Percentiles rank a stretch among this genome's conserved stretches.
These are phyloP conservation scores for Lentinula lateritia DNA, from an alignment of 768 basidiomycete species.

Conservation along the genomic window DNA sequence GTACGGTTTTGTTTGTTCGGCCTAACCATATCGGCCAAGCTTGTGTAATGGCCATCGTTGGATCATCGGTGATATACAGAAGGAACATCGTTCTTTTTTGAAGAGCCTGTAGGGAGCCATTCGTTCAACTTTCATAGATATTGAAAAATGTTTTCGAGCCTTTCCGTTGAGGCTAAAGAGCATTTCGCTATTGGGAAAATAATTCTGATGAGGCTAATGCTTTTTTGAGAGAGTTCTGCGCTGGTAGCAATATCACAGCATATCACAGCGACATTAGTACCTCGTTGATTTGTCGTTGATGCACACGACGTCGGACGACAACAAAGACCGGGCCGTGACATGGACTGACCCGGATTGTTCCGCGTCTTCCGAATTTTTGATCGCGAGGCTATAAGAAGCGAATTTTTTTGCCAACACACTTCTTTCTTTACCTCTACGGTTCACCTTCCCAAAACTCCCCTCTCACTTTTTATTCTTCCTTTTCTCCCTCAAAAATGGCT, in stretches of 20 bases:
- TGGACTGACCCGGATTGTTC: background rate
- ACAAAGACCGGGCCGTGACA: background rate
- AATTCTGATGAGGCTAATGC: background rate
- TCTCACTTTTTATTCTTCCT: constrained; percentile 3
- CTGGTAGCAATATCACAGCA: background rate
- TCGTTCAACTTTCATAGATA: too few species aligned
- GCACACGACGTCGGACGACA: background rate
- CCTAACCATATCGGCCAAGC: background rate
- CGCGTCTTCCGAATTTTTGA: background rate
- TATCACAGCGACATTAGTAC: too few species aligned
- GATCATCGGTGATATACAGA: background rate
- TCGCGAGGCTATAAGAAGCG: background rate
- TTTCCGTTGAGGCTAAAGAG: too few species aligned
- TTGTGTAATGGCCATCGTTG: background rate
- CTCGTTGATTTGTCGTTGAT: too few species aligned
- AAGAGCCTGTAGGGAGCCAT: too few species aligned
- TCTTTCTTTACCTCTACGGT: background rate
- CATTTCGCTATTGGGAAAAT: too few species aligned
- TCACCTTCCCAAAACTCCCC: constrained; percentile 1
- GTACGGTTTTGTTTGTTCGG: background rate
- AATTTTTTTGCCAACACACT: background rate
- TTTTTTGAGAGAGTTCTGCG: background rate
- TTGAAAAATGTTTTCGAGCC: too few species aligned
- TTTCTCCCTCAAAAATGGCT: background rate
- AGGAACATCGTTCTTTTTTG: background rate